Percentiles rank a stretch among this genome's conserved stretches.
Conservation (phyloP, 768 basidiomycete species). For the Macrocybe gigantea region DNA sequence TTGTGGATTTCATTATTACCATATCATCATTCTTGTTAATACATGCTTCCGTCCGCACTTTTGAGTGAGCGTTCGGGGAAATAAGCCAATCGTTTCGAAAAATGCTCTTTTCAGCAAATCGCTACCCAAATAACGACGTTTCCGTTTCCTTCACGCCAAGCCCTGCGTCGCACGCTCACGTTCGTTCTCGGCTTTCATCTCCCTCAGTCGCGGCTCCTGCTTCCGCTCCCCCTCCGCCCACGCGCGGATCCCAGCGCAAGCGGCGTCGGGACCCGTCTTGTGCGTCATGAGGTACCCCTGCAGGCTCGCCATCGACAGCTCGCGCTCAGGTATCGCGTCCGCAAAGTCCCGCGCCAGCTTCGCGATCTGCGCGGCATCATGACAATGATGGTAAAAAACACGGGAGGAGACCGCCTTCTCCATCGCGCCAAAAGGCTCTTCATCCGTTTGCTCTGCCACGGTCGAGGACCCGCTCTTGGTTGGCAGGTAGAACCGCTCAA, state of each 20-base stretch:
- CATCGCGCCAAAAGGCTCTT: conserved; percentile 8
- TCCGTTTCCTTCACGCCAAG: too few species aligned
- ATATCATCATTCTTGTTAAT: too few species aligned
- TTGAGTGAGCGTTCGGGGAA: too few species aligned
- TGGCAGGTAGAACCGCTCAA: conserved; percentile 53
- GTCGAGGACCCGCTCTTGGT: conserved; percentile 3
- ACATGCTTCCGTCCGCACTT: too few species aligned
- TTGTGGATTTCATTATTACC: too few species aligned
- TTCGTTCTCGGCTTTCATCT: background rate
- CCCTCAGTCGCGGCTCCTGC: conserved; percentile 9
- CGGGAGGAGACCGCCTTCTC: too few species aligned
- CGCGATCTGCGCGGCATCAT: conserved; percentile 22
- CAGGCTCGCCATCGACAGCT: conserved; percentile 31
- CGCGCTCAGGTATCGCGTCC: conserved; percentile 30
- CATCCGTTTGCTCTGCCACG: conserved; percentile 9
- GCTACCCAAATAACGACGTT: too few species aligned
- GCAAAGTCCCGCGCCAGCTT: conserved; percentile 46
- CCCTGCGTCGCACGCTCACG: too few species aligned
- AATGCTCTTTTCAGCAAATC: too few species aligned
- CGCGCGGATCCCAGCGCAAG: conserved; percentile 28
- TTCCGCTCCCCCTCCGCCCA: conserved; percentile 40
- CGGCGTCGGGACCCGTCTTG: conserved; percentile 48
- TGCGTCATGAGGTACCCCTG: conserved; percentile 52
- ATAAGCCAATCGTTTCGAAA: too few species aligned
- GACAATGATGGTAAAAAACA: too few species aligned